A percentile compares a stretch with the other conserved stretches of the same genome.
Evolutionary conservation across 2,329 filamentous ascomycete species (phyloP).

Genomic region (Didymella keratinophila): DNA sequence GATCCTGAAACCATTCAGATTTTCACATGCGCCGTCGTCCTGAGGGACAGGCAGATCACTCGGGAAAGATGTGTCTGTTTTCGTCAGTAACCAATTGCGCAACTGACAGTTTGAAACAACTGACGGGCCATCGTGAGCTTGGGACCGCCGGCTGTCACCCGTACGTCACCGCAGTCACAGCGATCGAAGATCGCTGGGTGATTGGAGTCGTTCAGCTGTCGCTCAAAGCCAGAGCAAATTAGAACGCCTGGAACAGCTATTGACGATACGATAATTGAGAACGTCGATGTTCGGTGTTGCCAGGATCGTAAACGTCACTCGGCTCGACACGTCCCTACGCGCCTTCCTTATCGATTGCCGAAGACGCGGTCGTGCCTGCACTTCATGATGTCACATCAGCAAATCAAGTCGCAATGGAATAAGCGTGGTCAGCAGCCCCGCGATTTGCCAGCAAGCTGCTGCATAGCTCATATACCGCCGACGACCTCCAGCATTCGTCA

Average conservation of each 20-base stretch:
- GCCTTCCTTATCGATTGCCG: constrained; percentile 15
- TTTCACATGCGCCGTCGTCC: constrained; percentile 53
- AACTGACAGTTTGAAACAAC: constrained; percentile 17
- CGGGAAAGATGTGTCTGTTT: constrained; percentile 41
- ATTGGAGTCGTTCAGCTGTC: neutral
- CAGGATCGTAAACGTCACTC: constrained; percentile 14
- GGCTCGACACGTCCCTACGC: constrained; percentile 5
- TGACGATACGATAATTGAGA: constrained; percentile 1
- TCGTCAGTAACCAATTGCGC: constrained; percentile 23
- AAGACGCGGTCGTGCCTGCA: constrained; percentile 12
- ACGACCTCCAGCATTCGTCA: constrained; percentile 15
- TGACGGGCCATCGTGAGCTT: constrained; percentile 30
- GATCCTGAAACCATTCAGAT: constrained; percentile 39
- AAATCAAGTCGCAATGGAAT: constrained; percentile 20
- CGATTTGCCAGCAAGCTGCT: constrained; percentile 15
- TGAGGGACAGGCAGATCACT: constrained; percentile 48
- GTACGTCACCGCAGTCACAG: constrained; percentile 18
- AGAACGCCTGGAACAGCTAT: neutral
- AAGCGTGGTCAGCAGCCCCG: constrained; percentile 16
- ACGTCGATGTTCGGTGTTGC: constrained; percentile 8
- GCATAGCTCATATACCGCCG: constrained; percentile 16
- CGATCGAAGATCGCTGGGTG: neutral
- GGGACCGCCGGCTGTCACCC: constrained; percentile 6
- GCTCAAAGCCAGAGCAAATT: no score
- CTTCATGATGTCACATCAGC: constrained; percentile 31